These are phyloP conservation scores for Steccherinum ochraceum DNA, from an alignment of 768 basidiomycete genomes.

Conservation along the genomic window DNA sequence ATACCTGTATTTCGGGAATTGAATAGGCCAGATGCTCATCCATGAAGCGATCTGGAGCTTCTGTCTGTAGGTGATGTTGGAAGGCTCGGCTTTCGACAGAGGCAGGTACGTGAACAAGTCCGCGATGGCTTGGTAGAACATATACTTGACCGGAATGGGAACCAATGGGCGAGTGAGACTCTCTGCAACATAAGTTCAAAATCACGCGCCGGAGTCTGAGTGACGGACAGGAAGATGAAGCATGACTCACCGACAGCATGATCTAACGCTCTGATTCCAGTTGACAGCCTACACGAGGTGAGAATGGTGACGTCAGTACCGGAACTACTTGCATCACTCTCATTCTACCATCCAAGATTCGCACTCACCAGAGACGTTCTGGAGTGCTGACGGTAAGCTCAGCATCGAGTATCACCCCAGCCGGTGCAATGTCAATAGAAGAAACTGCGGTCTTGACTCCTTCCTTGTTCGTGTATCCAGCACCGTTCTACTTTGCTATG, in stretches of 20 bases:
- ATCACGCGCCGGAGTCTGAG: background rate
- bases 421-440: slow-evolving; percentile 54
- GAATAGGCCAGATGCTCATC: slow-evolving; percentile 75
- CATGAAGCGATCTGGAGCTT: slow-evolving; percentile 69
- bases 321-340: background rate
- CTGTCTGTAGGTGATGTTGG: slow-evolving; percentile 53
- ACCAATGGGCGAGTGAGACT: slow-evolving; percentile 53
- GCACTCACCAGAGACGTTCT: slow-evolving; percentile 58
- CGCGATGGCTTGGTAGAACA: slow-evolving; percentile 60
- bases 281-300: slow-evolving; percentile 51
- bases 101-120: slow-evolving; percentile 76
- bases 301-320: slow-evolving; percentile 8
- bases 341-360: slow-evolving; percentile 13
- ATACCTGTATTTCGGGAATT: slow-evolving; percentile 49
- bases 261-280: slow-evolving; percentile 73
- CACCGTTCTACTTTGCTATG: slow-evolving; percentile 39
- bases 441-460: slow-evolving; percentile 58
- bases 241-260: slow-evolving; percentile 66
- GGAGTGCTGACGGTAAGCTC: slow-evolving; percentile 70
- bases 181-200: slow-evolving; percentile 32
- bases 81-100: slow-evolving; percentile 51
- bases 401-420: slow-evolving; percentile 73
- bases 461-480: slow-evolving; percentile 65
- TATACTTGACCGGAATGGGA: slow-evolving; percentile 51
- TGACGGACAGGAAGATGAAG: background rate